Base-by-base conservation (phyloP, 2,329 filamentous ascomycete species). In the Talaromyces sp. region DNA sequence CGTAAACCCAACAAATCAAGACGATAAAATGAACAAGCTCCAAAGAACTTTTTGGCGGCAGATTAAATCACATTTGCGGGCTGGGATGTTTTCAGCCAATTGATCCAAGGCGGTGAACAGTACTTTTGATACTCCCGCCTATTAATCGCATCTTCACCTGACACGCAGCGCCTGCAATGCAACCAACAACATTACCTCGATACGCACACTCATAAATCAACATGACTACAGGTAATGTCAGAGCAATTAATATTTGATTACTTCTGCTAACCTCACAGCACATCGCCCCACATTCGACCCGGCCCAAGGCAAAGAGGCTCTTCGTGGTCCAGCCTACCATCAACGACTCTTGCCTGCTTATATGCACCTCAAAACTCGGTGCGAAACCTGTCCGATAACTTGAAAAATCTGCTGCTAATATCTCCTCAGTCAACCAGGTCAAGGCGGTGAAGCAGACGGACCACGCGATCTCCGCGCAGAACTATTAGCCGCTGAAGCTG, bases 281-380 rank as follows among this genome's bases (percentile, higher is more conserved):
- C 87, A 89, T 76, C 90, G 95, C 81, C 95, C 95, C 64, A 99
- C 95, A 0, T 99, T 99, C 76, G 95, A 99, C 78, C 95, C 95
- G 69, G 93, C 94, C 49, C 88, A 90, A 76, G 95, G 95, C 76
- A 97, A 97, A 84, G 95, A 99, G 80, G 92, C 93, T 73, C 90
- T 93, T 66, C 90, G 93, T 73, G 95, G 95, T 57, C 91, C 92
- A 59, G 94, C 93, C 72, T 98, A 97, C 82, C 95, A 99, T 77
- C 94, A 98, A 80, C 90, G 95, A 72, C 90, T 98, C 16, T 89
- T 97, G 14, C 94, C 95, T 39, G 95, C 95, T 37, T 90, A 99
- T 78, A 98, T 92, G 13, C 89, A 92, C 69, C 89, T 99, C 75
- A 99, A 99, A 81, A 90, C 89, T 75, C 87, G 92, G 83, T 89